Base-by-base conservation (phyloP, 2,329 filamentous ascomycete genomes). In the Whalleya microplaca region DNA sequence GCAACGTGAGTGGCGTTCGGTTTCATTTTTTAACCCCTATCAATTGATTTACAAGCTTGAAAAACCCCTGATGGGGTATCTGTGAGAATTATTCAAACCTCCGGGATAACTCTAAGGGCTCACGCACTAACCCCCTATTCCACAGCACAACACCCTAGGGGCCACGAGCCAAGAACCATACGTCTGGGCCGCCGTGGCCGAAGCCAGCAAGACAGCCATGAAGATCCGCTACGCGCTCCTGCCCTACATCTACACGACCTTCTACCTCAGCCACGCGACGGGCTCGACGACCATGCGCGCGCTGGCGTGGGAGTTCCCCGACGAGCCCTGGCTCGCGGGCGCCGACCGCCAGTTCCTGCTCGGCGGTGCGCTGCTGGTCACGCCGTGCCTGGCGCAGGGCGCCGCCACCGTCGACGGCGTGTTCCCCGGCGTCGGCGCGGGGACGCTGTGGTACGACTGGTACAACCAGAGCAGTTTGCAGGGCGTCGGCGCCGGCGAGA, bases 381-480 rank as follows among this genome's bases (percentile, higher is more conserved):
- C 84, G 0, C 89, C 89, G 0, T 87, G 88, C 0, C 80, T 92
- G 1, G 82, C 79, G 2, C 85, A 86, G 60, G 85, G 83, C 7
- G 82, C 83, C 18, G 82, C 75, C 0, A 81, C 78, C 1, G 88
- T 91, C 7, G 75, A 83, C 21, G 89, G 86, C 23, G 82, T 91
- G 2, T 92, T 92, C 71, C 89, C 89, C 0, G 88, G 88, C 6
- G 71, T 85, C 1, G 78, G 79, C 1, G 72, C 80, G 1, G 85
- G 78, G 2, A 82, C 84, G 41, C 71, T 85, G 2, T 93, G 89
- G 86, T 93, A 92, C 66, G 89, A 93, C 70, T 93, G 89, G 88
- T 92, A 92, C 71, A 88, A 82, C n/a, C 83, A 85, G 48, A 79
- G 78, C 0, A 78, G 77, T 0, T 91, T 9, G 59, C 63, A 1